Evolutionary conservation across 2,329 filamentous ascomycete genomes (phyloP).

Genomic region (Colletotrichum trifolii): DNA sequence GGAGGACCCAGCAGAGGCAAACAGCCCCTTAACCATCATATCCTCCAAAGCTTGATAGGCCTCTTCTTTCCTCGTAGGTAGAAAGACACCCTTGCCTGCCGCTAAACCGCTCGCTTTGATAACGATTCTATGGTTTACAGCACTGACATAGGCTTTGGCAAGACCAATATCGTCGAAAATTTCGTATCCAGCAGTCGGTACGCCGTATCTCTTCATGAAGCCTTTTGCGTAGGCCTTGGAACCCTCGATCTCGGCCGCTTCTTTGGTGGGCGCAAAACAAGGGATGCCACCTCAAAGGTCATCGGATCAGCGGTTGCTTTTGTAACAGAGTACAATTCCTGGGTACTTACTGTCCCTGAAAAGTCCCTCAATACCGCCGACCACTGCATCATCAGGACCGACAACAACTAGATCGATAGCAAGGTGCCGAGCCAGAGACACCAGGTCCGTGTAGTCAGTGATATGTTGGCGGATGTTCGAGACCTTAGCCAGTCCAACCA

Average conservation of each 20-base stretch:
- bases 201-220: conserved; percentile 91
- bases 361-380: conserved; percentile 87
- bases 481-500: conserved; percentile 64
- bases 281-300: conserved; percentile 69
- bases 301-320: not conserved
- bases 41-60: conserved; percentile 83
- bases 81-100: conserved; percentile 94
- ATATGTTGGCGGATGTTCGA: conserved; percentile 76
- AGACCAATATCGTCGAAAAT: conserved; percentile 82
- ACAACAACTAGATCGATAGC: conserved; percentile 86
- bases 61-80: conserved; percentile 84
- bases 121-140: conserved; percentile 78
- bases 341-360: conserved; percentile 64
- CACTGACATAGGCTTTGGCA: conserved; percentile 80
- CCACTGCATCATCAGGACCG: conserved; percentile 92
- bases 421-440: conserved; percentile 78
- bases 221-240: conserved; percentile 98
- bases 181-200: conserved; percentile 90
- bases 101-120: conserved; percentile 95
- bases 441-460: conserved; percentile 82
- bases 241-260: conserved; percentile 90
- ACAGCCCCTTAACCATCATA: conserved; percentile 91
- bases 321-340: not conserved
- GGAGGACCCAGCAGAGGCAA: conserved; percentile 86
- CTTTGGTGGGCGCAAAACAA: conserved; percentile 86